A percentile compares a stretch with the other conserved stretches of the same genome.
These are phyloP conservation scores for Chenopodium berlandieri DNA, from an alignment of 148 eudicot genomes.

Conservation along the genomic window DNA sequence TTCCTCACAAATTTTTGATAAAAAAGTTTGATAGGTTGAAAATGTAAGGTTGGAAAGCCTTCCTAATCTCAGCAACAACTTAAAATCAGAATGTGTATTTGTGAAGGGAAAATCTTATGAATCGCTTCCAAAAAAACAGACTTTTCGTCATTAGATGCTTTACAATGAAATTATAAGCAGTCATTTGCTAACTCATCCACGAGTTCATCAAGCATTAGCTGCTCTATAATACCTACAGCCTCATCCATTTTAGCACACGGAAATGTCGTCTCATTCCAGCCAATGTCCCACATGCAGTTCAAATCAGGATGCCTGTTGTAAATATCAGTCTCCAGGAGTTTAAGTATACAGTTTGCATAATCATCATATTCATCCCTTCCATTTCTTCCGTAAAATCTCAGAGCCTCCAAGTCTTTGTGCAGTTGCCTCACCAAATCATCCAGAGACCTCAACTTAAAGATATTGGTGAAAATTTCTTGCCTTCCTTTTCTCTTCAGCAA, in stretches of 20 bases:
- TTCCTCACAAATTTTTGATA: too few relatives aligned
- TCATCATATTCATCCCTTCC: constrained; percentile 37
- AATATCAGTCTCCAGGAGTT: constrained; percentile 66
- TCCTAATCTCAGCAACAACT: not conserved
- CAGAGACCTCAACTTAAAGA: constrained; percentile 37
- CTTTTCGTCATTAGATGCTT: not conserved
- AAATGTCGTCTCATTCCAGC: constrained; percentile 55
- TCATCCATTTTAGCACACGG: constrained; percentile 50
- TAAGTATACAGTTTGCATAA: constrained; percentile 43
- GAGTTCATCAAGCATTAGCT: constrained; percentile 47
- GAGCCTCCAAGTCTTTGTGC: constrained; percentile 49
- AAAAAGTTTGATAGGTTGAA: not conserved
- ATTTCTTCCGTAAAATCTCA: constrained; percentile 40
- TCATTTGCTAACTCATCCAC: constrained; percentile 53
- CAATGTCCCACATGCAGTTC: constrained; percentile 83
- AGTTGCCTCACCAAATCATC: constrained; percentile 72
- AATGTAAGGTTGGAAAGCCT: not conserved
- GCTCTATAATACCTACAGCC: constrained; percentile 59
- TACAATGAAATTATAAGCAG: not conserved
- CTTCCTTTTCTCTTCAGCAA: constrained; percentile 72
- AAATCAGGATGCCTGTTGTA: constrained; percentile 41
- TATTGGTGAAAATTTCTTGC: constrained; percentile 42
- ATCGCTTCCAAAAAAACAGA: not conserved
- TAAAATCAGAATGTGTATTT: not conserved
- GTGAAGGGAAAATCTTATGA: not conserved